Conservation (phyloP, 2,329 filamentous ascomycete species). For the Scedosporium boydii region DNA sequence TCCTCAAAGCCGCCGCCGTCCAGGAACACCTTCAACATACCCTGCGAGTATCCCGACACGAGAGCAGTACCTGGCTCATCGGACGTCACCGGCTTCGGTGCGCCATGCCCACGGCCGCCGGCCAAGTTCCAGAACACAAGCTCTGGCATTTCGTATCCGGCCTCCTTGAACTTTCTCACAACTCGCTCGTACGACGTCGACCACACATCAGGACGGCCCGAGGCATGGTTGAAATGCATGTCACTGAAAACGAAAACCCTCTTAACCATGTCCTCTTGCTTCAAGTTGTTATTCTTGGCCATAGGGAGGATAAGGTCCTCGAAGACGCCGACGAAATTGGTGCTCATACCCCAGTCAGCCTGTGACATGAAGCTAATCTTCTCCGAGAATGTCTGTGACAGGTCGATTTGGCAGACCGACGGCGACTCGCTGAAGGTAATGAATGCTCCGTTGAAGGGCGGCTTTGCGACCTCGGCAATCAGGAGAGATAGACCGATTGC, state of each 20-base stretch:
- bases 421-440: constrained; percentile 43
- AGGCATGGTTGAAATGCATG: constrained; percentile 46
- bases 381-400: constrained; percentile 25
- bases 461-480: constrained; percentile 39
- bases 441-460: constrained; percentile 43
- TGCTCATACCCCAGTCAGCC: constrained; percentile 31
- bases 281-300: constrained; percentile 38
- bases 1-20: constrained; percentile 33
- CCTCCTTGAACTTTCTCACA: constrained; percentile 29
- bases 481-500: constrained; percentile 48
- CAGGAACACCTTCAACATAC: constrained; percentile 47
- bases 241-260: constrained; percentile 51
- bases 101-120: constrained; percentile 21
- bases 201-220: constrained; percentile 19
- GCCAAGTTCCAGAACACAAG: constrained; percentile 54
- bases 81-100: constrained; percentile 37
- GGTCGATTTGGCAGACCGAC: constrained; percentile 28
- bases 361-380: constrained; percentile 26
- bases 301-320: constrained; percentile 42
- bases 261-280: constrained; percentile 50
- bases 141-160: constrained; percentile 48
- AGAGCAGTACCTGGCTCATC: constrained; percentile 34
- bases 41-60: constrained; percentile 48
- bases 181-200: constrained; percentile 40
- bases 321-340: constrained; percentile 46